phyloP scores from a whole-genome alignment of 768 basidiomycete genomes.

The Leccinellum rugosiceps region DNA sequence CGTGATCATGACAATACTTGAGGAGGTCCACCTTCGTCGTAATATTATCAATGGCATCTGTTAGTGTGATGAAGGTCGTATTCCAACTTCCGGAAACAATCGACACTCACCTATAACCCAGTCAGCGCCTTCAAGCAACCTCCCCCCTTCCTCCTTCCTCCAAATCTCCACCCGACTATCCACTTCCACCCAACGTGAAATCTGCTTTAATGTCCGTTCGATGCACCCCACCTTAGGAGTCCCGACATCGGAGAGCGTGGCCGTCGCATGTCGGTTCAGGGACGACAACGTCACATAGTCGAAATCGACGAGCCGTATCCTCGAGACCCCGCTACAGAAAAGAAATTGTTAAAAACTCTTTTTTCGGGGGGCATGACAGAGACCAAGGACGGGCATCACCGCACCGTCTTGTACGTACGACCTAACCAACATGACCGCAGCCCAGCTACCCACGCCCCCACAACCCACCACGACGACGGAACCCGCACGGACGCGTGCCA shows the following conservation, averaged over 20 bases:
- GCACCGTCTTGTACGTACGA: constrained; percentile 54
- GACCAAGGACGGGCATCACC: not conserved
- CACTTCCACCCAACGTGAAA: constrained; percentile 85
- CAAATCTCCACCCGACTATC: constrained; percentile 84
- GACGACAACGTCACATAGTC: constrained; percentile 96
- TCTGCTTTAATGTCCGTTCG: constrained; percentile 60
- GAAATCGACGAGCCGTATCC: constrained; percentile 85
- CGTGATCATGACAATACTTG: constrained; percentile 76
- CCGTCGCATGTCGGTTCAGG: constrained; percentile 92
- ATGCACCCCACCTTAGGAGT: constrained; percentile 86
- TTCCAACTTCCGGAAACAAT: not conserved
- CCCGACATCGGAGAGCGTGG: constrained; percentile 85
- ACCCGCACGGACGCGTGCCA: constrained; percentile 70
- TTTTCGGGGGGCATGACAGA: not conserved
- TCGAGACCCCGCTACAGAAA: constrained; percentile 62
- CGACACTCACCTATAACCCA: constrained; percentile 83
- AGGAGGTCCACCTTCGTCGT: constrained; percentile 94
- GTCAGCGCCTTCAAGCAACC: constrained; percentile 76
- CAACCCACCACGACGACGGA: constrained; percentile 90
- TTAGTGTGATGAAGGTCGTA: constrained; percentile 6
- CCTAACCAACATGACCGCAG: constrained; percentile 87
- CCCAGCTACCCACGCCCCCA: constrained; percentile 97
- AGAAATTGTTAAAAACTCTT: not conserved
- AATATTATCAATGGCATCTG: constrained; percentile 97
- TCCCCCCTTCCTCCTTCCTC: constrained; percentile 76